Evolutionary conservation across 1,139 yeast species (phyloP).

Genomic region (Geotrichum europaeum): DNA sequence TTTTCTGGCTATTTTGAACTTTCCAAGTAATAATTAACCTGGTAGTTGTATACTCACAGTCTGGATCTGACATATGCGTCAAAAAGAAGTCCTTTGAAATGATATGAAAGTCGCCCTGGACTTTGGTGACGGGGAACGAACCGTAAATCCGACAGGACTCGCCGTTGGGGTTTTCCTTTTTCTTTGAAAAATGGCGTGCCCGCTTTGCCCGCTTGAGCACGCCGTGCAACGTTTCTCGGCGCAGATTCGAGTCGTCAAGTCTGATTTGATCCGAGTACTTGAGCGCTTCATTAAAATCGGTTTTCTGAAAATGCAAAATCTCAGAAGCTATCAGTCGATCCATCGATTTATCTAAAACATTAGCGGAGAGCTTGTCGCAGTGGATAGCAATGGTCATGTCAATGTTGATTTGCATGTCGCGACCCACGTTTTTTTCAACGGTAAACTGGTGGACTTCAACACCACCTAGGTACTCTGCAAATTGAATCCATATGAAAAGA

Average conservation of each 20-base stretch:
- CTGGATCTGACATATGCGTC: constrained; percentile 45
- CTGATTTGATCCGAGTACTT: constrained; percentile 9
- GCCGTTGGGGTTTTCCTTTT: background rate
- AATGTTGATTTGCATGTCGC: constrained; percentile 61
- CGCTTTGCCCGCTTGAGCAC: constrained; percentile 24
- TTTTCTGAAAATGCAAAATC: constrained; percentile 44
- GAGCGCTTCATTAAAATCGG: constrained; percentile 5
- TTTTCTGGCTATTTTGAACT: too few species aligned
- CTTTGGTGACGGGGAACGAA: constrained; percentile 77
- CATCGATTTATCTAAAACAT: constrained; percentile 68
- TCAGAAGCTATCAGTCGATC: constrained; percentile 79
- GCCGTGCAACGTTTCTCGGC: constrained; percentile 20
- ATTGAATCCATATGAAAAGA: constrained; percentile 75
- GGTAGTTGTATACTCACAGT: constrained; percentile 41
- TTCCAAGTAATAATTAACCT: background rate
- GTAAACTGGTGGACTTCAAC: constrained; percentile 69
- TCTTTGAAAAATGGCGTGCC: constrained; percentile 8
- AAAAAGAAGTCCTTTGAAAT: constrained; percentile 35
- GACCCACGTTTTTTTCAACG: constrained; percentile 54
- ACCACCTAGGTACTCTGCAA: constrained; percentile 84
- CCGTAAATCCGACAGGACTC: constrained; percentile 91
- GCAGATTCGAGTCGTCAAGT: constrained; percentile 11
- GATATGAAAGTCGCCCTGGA: constrained; percentile 77
- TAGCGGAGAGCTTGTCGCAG: constrained; percentile 68
- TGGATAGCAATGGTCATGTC: constrained; percentile 83